Conservation (phyloP, 257 asterid genomes). For the Primulina tabacum region DNA sequence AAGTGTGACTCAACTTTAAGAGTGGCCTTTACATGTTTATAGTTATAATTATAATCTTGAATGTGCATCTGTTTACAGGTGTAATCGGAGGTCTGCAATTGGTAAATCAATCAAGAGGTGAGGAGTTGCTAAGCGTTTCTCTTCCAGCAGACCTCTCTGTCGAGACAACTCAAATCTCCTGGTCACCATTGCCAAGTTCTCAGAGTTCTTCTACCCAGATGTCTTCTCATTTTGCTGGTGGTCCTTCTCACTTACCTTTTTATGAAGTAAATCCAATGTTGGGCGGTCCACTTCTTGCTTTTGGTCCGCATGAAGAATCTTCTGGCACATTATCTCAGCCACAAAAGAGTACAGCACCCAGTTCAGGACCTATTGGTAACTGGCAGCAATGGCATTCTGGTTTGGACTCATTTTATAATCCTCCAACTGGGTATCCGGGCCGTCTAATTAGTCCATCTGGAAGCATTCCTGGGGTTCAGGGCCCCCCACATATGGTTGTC, state of each 20-base stretch:
- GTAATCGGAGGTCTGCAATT: slow-evolving; percentile 51
- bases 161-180: slow-evolving; percentile 83
- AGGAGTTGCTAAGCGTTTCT: slow-evolving; percentile 75
- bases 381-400: slow-evolving; percentile 89
- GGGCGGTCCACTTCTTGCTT: slow-evolving; percentile 85
- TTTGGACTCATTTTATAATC: slow-evolving; percentile 85
- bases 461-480: slow-evolving; percentile 87
- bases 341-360: slow-evolving; percentile 49
- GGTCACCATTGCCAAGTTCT: slow-evolving; percentile 87
- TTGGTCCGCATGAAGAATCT: slow-evolving; percentile 73
- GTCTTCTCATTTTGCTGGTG: slow-evolving; percentile 83
- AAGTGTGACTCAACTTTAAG: slow-evolving; percentile 8
- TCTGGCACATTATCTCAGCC: slow-evolving; percentile 64
- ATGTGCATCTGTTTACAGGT: slow-evolving; percentile 33
- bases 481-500: slow-evolving; percentile 93
- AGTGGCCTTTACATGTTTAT: slow-evolving; percentile 14
- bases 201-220: slow-evolving; percentile 71
- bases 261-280: slow-evolving; percentile 86
- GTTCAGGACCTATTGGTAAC: slow-evolving; percentile 68
- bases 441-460: slow-evolving; percentile 77
- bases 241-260: slow-evolving; percentile 83
- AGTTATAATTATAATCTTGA: slow-evolving; percentile 21
- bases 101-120: slow-evolving; percentile 58
- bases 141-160: slow-evolving; percentile 97
- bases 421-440: slow-evolving; percentile 74